Conservation (phyloP, 2,329 filamentous ascomycete species). For the Arthrinium phaeospermum region DNA sequence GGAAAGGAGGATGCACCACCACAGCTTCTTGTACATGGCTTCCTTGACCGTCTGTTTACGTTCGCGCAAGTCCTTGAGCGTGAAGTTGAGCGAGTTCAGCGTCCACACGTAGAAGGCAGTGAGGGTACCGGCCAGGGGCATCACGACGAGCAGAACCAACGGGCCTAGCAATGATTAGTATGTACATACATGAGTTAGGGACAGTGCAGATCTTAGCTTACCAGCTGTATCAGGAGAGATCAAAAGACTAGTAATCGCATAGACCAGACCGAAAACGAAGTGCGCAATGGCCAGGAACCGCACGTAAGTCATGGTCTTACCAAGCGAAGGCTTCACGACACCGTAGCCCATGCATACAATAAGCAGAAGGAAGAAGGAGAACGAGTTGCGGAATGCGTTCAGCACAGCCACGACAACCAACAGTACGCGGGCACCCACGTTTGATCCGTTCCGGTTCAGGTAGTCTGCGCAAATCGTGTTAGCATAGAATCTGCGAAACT, state of each 20-base stretch:
- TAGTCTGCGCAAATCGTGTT: slow-evolving; percentile 70
- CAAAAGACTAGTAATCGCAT: slow-evolving; percentile 86
- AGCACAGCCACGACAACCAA: slow-evolving; percentile 91
- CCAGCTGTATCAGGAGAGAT: slow-evolving; percentile 86
- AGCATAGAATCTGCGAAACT: background rate
- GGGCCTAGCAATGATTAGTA: slow-evolving; percentile 61
- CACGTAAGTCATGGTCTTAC: slow-evolving; percentile 92
- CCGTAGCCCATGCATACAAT: slow-evolving; percentile 99
- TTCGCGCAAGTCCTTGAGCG: slow-evolving; percentile 94
- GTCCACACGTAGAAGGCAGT: slow-evolving; percentile 99
- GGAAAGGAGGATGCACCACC: slow-evolving; percentile 94
- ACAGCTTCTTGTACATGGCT: slow-evolving; percentile 95
- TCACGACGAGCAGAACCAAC: slow-evolving; percentile 88
- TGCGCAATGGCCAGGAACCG: slow-evolving; percentile 89
- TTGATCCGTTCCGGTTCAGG: slow-evolving; percentile 87
- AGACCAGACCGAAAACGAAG: slow-evolving; percentile 93
- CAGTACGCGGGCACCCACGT: slow-evolving; percentile 80
- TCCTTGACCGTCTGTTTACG: slow-evolving; percentile 94
- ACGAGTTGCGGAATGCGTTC: slow-evolving; percentile 93
- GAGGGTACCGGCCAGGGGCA: slow-evolving; percentile 88
- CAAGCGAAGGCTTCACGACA: slow-evolving; percentile 91
- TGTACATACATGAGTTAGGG: background rate
- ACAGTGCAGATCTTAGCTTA: slow-evolving; percentile 41
- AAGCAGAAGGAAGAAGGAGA: slow-evolving; percentile 96
- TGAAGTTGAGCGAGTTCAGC: slow-evolving; percentile 90